Evolutionary conservation across 306 rosid genomes (phyloP).

Genomic region (Arachis hypogaea): DNA sequence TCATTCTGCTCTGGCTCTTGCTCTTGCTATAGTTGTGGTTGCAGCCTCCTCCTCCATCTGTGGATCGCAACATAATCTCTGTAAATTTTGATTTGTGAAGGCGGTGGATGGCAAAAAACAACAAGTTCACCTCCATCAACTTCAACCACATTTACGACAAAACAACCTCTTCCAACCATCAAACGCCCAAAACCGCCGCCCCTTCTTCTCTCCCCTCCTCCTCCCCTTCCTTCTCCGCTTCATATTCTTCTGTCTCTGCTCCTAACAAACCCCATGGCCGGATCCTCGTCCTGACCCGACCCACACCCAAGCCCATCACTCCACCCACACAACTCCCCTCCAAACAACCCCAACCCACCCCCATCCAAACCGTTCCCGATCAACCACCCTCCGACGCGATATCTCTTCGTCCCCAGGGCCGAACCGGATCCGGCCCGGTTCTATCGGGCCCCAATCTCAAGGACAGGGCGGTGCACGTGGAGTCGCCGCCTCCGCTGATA

Average conservation of each 20-base stretch:
- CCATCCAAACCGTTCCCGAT: constrained; percentile 39
- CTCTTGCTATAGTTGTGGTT: too few relatives aligned
- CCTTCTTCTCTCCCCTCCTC: constrained; percentile 41
- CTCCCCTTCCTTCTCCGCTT: constrained; percentile 50
- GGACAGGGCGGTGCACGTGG: constrained; percentile 42
- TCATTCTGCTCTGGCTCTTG: too few relatives aligned
- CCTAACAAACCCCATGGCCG: constrained; percentile 76
- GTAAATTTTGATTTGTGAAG: constrained; percentile 3
- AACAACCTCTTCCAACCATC: constrained; percentile 32
- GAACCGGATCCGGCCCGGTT: constrained; percentile 50
- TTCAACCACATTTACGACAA: constrained; percentile 82
- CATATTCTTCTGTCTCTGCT: constrained; percentile 70
- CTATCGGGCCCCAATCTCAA: constrained; percentile 37
- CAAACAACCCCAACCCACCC: constrained; percentile 30
- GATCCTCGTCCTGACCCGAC: constrained; percentile 75
- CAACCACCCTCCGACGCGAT: constrained; percentile 52
- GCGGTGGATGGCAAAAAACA: constrained; percentile 87
- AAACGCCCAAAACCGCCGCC: constrained; percentile 26
- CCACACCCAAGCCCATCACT: constrained; percentile 52
- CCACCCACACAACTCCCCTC: constrained; percentile 27
- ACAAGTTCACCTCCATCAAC: constrained; percentile 71
- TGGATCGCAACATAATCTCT: neutral
- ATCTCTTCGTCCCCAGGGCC: constrained; percentile 80
- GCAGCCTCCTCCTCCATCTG: neutral
- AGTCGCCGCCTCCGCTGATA: constrained; percentile 29